Evolutionary conservation across 768 basidiomycete species (phyloP), one percentile per base, ranked within the genome.

Genomic region (Harrya chromipes): DNA sequence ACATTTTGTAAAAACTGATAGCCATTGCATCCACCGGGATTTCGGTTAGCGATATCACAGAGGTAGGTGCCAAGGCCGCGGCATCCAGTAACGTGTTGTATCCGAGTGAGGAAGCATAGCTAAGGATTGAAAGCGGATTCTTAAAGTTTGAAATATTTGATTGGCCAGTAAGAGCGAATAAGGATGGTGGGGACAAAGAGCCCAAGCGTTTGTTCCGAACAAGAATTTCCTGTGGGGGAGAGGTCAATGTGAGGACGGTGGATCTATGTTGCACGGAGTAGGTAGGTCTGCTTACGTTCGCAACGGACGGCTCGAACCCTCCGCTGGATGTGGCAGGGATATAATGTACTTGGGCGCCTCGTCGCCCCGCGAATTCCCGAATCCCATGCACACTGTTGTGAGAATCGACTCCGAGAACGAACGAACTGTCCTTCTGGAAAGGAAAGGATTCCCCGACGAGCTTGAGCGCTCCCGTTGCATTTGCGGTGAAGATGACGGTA

Each of bases 1-100:
- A 89, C 85, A 92, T 90, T 58, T 93, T 93, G 70, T 93, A 93
- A 59, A 92, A 90, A 38, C 85, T 88, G 46, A 93, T 62, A 0
- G 83, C 88, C 78, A 90, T 82, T 1, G 89, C 90, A 65, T 93
- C 90, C 11, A 90, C 84, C 4, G 83, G 80, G 26, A 74, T 76
- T 44, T 84, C 78, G 1, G 77, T 66, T 13, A 93, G 72, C 12
- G 85, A 85, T 47, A 92, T 77, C 16, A 72, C 61, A 8, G 87
- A 81, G 1, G 87, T 84, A 10, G 90, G 82, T 2, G 83, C 89
- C 34, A 92, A 73, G 3, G 90, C 90, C 6, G 90, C 90, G 14
- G 85, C 88, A 61, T 93, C 90, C 31, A 92, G 70, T n/a, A 93
- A 68, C 1, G 84, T 87, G 57, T 78, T 72, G 66, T 87, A 91